Evolutionary conservation across 169 alveolate genomes (phyloP).

Genomic region (Miamiensis avidus): DNA sequence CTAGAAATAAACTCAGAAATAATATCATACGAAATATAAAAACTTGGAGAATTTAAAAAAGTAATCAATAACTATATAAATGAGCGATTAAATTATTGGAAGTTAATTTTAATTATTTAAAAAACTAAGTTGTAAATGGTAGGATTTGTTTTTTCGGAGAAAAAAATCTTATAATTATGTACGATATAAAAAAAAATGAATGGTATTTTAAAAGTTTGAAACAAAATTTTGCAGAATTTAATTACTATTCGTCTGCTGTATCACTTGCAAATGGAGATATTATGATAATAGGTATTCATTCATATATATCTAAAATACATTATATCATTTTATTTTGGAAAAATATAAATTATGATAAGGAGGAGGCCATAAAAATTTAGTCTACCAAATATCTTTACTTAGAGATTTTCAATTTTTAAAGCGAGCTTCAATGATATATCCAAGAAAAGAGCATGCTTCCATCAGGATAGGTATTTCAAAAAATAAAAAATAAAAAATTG

Average conservation of each 20-base stretch:
- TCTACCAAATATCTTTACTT: constrained; percentile 37
- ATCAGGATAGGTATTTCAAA: constrained; percentile 52
- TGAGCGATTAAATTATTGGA: too few relatives aligned
- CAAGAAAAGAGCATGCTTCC: constrained; percentile 78
- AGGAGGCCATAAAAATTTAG: constrained; percentile 68
- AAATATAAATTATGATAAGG: constrained; percentile 3
- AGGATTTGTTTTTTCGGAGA: constrained; percentile 72
- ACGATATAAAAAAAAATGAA: constrained; percentile 43
- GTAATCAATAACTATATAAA: too few relatives aligned
- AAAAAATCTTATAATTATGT: constrained; percentile 56
- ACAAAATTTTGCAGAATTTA: constrained; percentile 44
- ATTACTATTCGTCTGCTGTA: constrained; percentile 71
- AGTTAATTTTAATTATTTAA: too few relatives aligned
- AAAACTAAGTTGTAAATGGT: background rate
- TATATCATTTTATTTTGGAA: too few relatives aligned
- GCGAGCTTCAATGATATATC: constrained; percentile 49
- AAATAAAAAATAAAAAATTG: too few relatives aligned
- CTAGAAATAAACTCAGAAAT: too few relatives aligned
- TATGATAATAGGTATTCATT: constrained; percentile 46
- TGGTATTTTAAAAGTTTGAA: constrained; percentile 42
- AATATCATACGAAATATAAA: too few relatives aligned
- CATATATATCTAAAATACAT: too few relatives aligned
- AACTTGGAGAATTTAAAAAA: too few relatives aligned
- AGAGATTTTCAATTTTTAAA: constrained; percentile 8
- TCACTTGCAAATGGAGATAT: constrained; percentile 71